Conservation (phyloP, 805 yeast genomes). For the Cyberlindnera euphorbiiphila region DNA sequence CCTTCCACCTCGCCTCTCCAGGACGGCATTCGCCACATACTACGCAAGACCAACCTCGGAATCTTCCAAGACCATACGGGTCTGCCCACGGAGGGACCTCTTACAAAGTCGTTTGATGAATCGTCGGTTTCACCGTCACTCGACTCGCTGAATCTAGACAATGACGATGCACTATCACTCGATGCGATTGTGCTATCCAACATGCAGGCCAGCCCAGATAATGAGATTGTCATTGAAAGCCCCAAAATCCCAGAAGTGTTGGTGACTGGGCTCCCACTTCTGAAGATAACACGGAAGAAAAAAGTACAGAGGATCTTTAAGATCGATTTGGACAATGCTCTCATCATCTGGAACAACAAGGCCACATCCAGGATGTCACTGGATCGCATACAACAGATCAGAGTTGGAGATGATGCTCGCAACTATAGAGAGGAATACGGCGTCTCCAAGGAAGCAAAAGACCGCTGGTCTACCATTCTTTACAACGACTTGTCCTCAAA, state of each 20-base stretch:
- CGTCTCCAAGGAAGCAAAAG: constrained; percentile 59
- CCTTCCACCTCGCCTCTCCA: constrained; percentile 11
- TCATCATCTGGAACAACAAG: constrained; percentile 55
- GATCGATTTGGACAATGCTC: constrained; percentile 52
- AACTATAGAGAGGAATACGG: constrained; percentile 85
- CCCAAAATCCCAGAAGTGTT: constrained; percentile 45
- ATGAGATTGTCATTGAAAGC: constrained; percentile 21
- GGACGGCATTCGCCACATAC: constrained; percentile 10
- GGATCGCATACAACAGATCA: constrained; percentile 61
- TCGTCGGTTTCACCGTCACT: constrained; percentile 8
- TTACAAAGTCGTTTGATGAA: constrained; percentile 21
- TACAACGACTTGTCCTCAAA: constrained; percentile 56
- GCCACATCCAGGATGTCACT: constrained; percentile 37
- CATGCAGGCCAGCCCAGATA: not conserved
- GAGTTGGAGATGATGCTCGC: constrained; percentile 67
- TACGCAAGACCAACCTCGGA: constrained; percentile 20
- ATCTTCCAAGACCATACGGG: constrained; percentile 7
- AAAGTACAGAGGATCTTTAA: constrained; percentile 53
- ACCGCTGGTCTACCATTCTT: constrained; percentile 77
- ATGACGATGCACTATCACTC: not conserved
- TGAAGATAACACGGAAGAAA: constrained; percentile 69
- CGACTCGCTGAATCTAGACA: not conserved
- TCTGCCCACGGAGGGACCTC: constrained; percentile 22
- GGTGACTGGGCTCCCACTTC: constrained; percentile 55
- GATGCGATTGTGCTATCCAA: not conserved